Conservation (phyloP, 352 stramenopile genomes). For the Phytophthora sansomeana region DNA sequence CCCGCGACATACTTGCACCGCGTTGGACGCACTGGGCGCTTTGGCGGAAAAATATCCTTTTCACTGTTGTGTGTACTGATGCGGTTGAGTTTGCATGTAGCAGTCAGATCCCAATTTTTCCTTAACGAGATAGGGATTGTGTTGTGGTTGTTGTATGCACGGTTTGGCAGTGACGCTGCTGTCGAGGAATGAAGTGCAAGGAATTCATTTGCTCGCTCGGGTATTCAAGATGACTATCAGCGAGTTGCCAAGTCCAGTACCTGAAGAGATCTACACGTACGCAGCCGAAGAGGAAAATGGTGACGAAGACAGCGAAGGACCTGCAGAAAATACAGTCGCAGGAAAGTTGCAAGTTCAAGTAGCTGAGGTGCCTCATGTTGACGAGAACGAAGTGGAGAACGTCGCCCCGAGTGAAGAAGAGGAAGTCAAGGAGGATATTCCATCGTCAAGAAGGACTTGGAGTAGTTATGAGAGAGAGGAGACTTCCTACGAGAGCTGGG, state of each 20-base stretch:
- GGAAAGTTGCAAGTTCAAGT: conserved; percentile 3
- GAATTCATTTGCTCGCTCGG: conserved; percentile 60
- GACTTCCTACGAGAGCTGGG: conserved; percentile 39
- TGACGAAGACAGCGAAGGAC: conserved; percentile 1
- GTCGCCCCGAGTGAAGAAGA: neutral
- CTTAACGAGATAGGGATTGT: neutral
- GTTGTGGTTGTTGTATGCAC: neutral
- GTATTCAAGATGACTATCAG: conserved; percentile 79
- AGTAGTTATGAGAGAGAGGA: conserved; percentile 34
- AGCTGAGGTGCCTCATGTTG: neutral
- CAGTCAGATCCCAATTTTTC: conserved; percentile 13
- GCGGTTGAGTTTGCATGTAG: neutral
- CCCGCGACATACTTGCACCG: conserved; percentile 84
- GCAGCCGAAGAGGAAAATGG: conserved; percentile 17
- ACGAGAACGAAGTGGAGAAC: conserved; percentile 3
- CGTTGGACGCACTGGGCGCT: conserved; percentile 76
- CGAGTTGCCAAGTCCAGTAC: conserved; percentile 54
- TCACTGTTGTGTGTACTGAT: neutral
- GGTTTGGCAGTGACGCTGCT: conserved; percentile 79
- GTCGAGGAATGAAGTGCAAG: conserved; percentile 50
- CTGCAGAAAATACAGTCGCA: neutral
- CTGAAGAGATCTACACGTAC: conserved; percentile 57
- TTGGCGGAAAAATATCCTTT: conserved; percentile 64
- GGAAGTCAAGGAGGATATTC: conserved; percentile 3
- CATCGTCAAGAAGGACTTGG: neutral